Evolutionary conservation across 805 yeast species (phyloP).

Genomic region (Candida ascalaphidarum): DNA sequence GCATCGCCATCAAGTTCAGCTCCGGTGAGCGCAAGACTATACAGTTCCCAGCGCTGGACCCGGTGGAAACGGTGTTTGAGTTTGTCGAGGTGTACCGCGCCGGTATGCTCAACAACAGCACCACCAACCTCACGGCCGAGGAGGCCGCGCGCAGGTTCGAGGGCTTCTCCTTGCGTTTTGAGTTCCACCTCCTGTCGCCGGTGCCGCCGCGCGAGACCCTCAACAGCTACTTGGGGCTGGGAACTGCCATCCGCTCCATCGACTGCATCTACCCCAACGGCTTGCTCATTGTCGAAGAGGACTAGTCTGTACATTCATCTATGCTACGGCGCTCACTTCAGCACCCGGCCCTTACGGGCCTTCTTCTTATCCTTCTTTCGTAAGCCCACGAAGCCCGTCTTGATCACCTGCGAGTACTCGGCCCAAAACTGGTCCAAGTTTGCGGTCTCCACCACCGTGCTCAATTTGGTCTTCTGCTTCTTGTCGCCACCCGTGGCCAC

Average conservation of each 20-base stretch:
- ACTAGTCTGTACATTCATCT: too few species aligned
- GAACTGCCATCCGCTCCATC: constrained; percentile 48
- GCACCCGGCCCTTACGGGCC: constrained; percentile 42
- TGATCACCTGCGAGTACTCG: constrained; percentile 61
- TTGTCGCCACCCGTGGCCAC: constrained; percentile 53
- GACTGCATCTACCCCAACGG: constrained; percentile 40
- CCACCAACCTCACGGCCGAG: constrained; percentile 10
- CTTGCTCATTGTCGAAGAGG: constrained; percentile 51
- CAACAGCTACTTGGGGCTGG: constrained; percentile 20
- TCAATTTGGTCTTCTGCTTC: constrained; percentile 46
- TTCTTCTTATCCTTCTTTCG: constrained; percentile 77
- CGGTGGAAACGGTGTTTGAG: constrained; percentile 22
- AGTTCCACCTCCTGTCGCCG: constrained; percentile 26
- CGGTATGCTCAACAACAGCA: constrained; percentile 23
- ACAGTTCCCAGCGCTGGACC: constrained; percentile 20
- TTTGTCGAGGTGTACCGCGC: constrained; percentile 31
- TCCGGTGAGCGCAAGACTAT: constrained; percentile 49
- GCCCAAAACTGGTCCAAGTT: constrained; percentile 69
- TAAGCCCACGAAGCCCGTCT: constrained; percentile 66
- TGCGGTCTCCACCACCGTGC: constrained; percentile 62
- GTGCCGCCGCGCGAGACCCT: constrained; percentile 28
- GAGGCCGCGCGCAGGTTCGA: constrained; percentile 16
- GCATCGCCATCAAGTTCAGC: constrained; percentile 62
- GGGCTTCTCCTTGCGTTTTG: constrained; percentile 15
- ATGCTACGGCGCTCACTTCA: constrained; percentile 16